Evolutionary conservation across 768 basidiomycete genomes (phyloP), one percentile per base, ranked within the genome.

Genomic region (Lactifluus volemus): DNA sequence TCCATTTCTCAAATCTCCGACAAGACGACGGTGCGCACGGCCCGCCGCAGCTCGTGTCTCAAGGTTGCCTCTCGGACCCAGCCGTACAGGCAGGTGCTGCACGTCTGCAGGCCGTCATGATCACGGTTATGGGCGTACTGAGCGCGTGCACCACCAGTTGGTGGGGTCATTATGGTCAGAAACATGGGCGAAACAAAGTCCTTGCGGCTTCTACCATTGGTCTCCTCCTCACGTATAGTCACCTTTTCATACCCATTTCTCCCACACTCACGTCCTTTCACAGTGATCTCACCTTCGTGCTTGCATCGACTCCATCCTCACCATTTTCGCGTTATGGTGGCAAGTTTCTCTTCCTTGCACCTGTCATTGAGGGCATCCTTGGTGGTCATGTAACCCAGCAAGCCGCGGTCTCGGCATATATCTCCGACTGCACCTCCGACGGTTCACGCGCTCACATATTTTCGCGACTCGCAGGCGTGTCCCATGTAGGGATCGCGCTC

Each of bases 151-250:
- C 88, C 4, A 91, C 91, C 0, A 90, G 88, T 0, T 89, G 86
- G 75, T 97, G 93, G 93, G 89, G 89, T 54, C 80, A 84, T 52
- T 81, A 85, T 45, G 86, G 89, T 10, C 92, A 95, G 70, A 73
- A 77, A 9, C 74, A 84, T 64, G 93, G 93, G 10, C 80, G 93
- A 39, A 92, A 86, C 51, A 80, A 79, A 29, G 81, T 95, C 48
- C 81, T 95, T 59, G 80, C 81, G 2, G 71, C 83, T 15, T 80
- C 86, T 41, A 77, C 87, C 6, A 62, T 84, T 19, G 92, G 93
- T 15, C 78, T 92, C 1, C 77, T 91, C 56, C 72, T 82, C 65
- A 88, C 86, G 92, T 91, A 68, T 59, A 84, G 75, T 59, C 76
- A 17, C 67, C 68, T 19, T 73, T 57, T 74, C 76, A 73, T 77